Percentiles rank a stretch among this genome's conserved stretches.
Evolutionary conservation across 129 eudicot genomes (phyloP).

Genomic region (Cynara cardunculus): DNA sequence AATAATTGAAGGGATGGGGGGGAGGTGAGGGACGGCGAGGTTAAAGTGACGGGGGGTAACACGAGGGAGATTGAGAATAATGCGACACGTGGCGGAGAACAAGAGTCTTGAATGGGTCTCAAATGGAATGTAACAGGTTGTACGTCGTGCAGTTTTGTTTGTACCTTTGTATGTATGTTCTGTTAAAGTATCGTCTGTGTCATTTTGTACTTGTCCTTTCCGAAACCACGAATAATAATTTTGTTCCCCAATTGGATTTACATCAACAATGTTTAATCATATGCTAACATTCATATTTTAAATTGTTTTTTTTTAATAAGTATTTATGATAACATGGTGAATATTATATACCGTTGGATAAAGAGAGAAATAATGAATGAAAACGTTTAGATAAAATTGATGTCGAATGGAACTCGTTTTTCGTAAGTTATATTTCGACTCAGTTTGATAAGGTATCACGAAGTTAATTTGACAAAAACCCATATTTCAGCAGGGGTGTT

Average conservation of each 20-base stretch:
- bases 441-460: no score
- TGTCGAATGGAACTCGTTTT: no score
- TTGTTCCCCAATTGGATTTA: neutral
- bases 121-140: slow-evolving; percentile 27
- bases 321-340: no score
- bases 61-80: neutral
- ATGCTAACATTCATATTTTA: neutral
- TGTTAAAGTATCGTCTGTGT: slow-evolving; percentile 11
- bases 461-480: no score
- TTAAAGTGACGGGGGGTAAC: slow-evolving; percentile 28
- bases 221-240: slow-evolving; percentile 8
- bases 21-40: slow-evolving; percentile 31
- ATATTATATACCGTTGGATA: no score
- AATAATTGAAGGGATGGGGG: slow-evolving; percentile 3
- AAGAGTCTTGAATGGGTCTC: neutral
- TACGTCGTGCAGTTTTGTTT: slow-evolving; percentile 34
- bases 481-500: no score
- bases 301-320: neutral
- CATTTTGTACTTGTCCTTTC: slow-evolving; percentile 17
- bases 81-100: slow-evolving; percentile 29
- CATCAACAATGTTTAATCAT: neutral
- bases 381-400: no score
- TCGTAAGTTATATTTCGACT: no score
- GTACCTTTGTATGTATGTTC: slow-evolving; percentile 20
- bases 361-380: no score